These are phyloP conservation scores for Myxozyma monticola DNA, from an alignment of 805 yeast genomes.

Conservation along the genomic window DNA sequence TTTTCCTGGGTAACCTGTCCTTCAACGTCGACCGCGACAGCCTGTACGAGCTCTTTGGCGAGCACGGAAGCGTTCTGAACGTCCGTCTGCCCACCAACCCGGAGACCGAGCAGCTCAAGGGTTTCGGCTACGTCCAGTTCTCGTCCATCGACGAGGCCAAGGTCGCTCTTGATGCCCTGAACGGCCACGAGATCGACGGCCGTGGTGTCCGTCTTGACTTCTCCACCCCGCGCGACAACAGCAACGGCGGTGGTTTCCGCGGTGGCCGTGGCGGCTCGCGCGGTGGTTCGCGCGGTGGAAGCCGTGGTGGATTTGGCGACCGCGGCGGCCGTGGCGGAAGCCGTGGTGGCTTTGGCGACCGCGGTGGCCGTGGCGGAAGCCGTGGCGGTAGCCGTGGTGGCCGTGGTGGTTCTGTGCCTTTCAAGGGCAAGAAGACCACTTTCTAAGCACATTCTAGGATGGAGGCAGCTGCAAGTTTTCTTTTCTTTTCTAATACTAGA, in stretches of 20 bases:
- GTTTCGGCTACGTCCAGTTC: constrained; percentile 97
- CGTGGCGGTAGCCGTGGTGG: constrained; percentile 42
- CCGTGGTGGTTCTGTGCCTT: constrained; percentile 63
- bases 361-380: constrained; percentile 42
- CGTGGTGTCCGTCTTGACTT: constrained; percentile 93
- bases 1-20: constrained; percentile 93
- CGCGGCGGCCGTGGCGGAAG: constrained; percentile 32
- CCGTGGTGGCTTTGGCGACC: constrained; percentile 38
- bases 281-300: constrained; percentile 47
- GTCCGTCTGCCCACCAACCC: constrained; percentile 98
- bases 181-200: constrained; percentile 86
- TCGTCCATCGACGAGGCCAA: constrained; percentile 84
- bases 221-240: constrained; percentile 81
- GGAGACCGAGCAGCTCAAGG: constrained; percentile 98
- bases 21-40: constrained; percentile 84
- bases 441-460: constrained; percentile 38
- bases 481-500: no score
- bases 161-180: constrained; percentile 79
- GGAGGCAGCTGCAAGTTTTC: no score
- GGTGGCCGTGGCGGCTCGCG: constrained; percentile 42
- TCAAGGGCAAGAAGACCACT: constrained; percentile 62
- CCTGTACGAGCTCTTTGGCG: constrained; percentile 69
- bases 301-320: constrained; percentile 40
- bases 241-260: constrained; percentile 44
- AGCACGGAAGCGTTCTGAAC: constrained; percentile 78